These are phyloP conservation scores for Coemansia sp. DNA, from an alignment of 192 early-diverging fungal genomes.

Conservation along the genomic window DNA sequence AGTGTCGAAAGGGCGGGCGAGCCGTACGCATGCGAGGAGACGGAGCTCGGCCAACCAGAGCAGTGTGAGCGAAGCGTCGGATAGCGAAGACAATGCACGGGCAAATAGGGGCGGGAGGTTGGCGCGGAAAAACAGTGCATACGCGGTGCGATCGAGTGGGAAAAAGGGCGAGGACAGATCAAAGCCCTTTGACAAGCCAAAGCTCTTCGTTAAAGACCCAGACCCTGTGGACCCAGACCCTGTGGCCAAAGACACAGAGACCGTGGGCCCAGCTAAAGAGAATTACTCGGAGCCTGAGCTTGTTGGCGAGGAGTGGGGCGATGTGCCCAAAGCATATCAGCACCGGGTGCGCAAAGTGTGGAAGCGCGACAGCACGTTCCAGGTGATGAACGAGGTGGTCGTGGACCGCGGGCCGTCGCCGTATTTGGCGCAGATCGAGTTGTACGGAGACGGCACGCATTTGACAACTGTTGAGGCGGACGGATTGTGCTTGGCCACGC, in stretches of 20 bases:
- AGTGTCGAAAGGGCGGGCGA: neutral
- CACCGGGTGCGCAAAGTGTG: constrained; percentile 49
- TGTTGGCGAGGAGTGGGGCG: constrained; percentile 49
- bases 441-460: constrained; percentile 84
- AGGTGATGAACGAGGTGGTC: constrained; percentile 94
- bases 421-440: constrained; percentile 83
- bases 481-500: constrained; percentile 90
- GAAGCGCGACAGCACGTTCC: constrained; percentile 68
- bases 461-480: constrained; percentile 96
- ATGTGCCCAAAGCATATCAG: constrained; percentile 57
- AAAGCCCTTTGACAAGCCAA: too few relatives aligned
- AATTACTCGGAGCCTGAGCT: neutral
- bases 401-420: constrained; percentile 93
- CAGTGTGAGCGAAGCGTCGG: neutral
- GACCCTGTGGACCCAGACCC: too few relatives aligned
- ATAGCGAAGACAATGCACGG: neutral
- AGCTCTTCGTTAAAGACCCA: too few relatives aligned
- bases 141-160: constrained; percentile 2
- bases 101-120: neutral
- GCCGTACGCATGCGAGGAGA: constrained; percentile 8
- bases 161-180: neutral
- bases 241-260: neutral
- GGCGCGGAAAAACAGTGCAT: constrained; percentile 7
- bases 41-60: constrained; percentile 12
- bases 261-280: neutral